A percentile compares a stretch with the other conserved stretches of the same genome.
Conservation (phyloP, 106 monocot species). For the Alisma plantagoaquatica region DNA sequence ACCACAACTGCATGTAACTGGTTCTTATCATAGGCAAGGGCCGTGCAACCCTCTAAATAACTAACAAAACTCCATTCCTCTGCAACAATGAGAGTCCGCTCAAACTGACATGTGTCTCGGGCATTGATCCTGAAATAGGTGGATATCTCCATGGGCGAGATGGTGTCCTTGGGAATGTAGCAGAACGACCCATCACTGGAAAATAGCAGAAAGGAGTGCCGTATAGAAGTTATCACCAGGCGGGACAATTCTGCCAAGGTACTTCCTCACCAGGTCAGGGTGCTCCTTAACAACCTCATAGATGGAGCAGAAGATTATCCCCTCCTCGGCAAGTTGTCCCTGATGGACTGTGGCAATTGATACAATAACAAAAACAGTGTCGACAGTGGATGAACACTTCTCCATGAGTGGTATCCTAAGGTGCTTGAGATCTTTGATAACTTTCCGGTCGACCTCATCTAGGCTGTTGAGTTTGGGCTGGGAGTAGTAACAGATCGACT, state of each 20-base stretch:
- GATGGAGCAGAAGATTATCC: slow-evolving; percentile 94
- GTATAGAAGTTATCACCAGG: slow-evolving; percentile 81
- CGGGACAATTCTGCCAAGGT: slow-evolving; percentile 75
- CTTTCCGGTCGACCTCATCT: slow-evolving; percentile 69
- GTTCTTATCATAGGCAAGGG: slow-evolving; percentile 73
- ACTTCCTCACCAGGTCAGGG: slow-evolving; percentile 63
- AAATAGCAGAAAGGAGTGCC: slow-evolving; percentile 85
- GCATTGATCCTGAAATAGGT: slow-evolving; percentile 94
- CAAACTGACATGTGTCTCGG: slow-evolving; percentile 84
- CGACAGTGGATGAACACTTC: slow-evolving; percentile 73
- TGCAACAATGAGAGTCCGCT: slow-evolving; percentile 77
- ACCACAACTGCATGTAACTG: slow-evolving; percentile 97
- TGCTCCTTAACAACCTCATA: slow-evolving; percentile 78
- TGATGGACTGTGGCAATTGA: slow-evolving; percentile 90
- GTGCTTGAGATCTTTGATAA: slow-evolving; percentile 54
- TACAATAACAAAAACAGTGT: slow-evolving; percentile 82
- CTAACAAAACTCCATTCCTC: slow-evolving; percentile 82
- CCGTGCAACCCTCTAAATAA: slow-evolving; percentile 95
- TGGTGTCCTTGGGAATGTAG: slow-evolving; percentile 81
- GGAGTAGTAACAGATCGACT: slow-evolving; percentile 75
- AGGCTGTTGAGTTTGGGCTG: slow-evolving; percentile 66
- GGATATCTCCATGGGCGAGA: slow-evolving; percentile 90
- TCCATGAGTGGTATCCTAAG: slow-evolving; percentile 76
- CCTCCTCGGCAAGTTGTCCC: slow-evolving; percentile 49
- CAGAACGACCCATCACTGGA: slow-evolving; percentile 95